Base-by-base conservation (phyloP, 345 rosid species). In the Salix arbutifolia region DNA sequence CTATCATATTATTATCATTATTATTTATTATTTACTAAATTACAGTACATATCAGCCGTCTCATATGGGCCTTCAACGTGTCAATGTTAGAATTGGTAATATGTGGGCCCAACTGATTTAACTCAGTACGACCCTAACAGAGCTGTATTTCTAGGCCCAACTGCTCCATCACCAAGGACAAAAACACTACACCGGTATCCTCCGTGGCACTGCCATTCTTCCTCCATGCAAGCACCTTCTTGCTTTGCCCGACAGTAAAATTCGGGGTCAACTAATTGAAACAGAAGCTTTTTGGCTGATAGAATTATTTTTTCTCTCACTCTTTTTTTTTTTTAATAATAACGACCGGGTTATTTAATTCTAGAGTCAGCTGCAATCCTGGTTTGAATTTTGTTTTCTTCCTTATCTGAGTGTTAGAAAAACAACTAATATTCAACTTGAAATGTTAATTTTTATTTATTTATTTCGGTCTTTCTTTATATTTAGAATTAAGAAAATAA, bases 21-120 rank as follows among this genome's bases (percentile, higher is more conserved):
- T 38, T 40, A 40, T 40, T 38, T 40, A 40, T 40, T 10, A 10
- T 40, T 5, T 37, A 35, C 26, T 13, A 50, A 67, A 40, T 31
- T 56, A 37, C 11, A 37, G 4, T 35, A 13, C 38, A 16, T 23
- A 64, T n/a, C 35, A 33, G 37, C 37, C 37, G 37, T 82, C 78
- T 84, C 75, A 48, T 38, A 70, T 30, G 83, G 84, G 79, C 81
- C 78, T 53, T 33, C 38, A 25, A 33, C 16, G 8, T 4, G 79
- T 79, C 79, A 14, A 18, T 14, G 28, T 69, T 73, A 12, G 56
- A 66, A 81, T 70, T 48, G 80, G 77, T 78, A 35, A 67, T 65
- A 18, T 30, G 30, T 6, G 52, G 81, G 12, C 73, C 88, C 80
- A 62, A 19, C 2, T 70, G 38, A 11, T 53, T 33, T 65, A 30